Percentiles rank a stretch among this genome's conserved stretches.
Evolutionary conservation across 495 filamentous ascomycete genomes (phyloP).

Genomic region (Penicillium canariense): DNA sequence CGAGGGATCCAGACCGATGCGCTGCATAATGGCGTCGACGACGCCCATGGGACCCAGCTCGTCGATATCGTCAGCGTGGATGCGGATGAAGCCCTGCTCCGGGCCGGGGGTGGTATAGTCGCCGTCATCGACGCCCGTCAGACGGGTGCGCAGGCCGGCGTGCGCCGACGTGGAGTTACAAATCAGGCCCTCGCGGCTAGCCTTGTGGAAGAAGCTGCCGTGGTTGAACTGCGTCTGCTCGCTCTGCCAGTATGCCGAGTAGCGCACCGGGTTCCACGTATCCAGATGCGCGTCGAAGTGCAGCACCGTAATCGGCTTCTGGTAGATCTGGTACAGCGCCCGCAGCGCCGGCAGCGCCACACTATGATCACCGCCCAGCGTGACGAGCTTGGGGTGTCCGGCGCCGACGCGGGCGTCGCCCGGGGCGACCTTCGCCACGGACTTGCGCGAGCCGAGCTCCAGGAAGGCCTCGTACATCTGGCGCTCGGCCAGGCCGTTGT

Average conservation of each 20-base stretch:
- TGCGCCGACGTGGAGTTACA: conserved; percentile 68
- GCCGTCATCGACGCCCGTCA: conserved; percentile 62
- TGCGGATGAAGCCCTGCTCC: conserved; percentile 64
- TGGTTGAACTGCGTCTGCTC: conserved; percentile 76
- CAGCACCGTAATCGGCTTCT: conserved; percentile 68
- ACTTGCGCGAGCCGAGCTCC: conserved; percentile 56
- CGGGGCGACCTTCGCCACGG: conserved; percentile 34
- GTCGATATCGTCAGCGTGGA: conserved; percentile 69
- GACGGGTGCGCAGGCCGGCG: conserved; percentile 70
- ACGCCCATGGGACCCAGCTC: conserved; percentile 59
- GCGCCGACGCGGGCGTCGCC: conserved; percentile 40
- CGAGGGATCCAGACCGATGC: conserved; percentile 60
- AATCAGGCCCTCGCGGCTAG: conserved; percentile 70
- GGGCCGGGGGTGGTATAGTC: conserved; percentile 58
- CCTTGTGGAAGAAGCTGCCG: conserved; percentile 83
- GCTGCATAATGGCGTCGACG: conserved; percentile 54
- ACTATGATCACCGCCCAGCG: conserved; percentile 79
- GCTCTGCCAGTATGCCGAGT: conserved; percentile 68
- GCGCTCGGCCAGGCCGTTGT: conserved; percentile 69
- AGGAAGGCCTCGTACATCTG: conserved; percentile 78
- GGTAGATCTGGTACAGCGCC: conserved; percentile 67
- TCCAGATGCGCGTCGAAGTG: conserved; percentile 85
- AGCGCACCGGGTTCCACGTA: conserved; percentile 80
- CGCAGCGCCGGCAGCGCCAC: conserved; percentile 74
- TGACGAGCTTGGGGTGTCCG: conserved; percentile 65